Percentiles rank a stretch among this genome's conserved stretches.
Conservation (phyloP, 345 rosid species). For the Pelargonium nanum region DNA sequence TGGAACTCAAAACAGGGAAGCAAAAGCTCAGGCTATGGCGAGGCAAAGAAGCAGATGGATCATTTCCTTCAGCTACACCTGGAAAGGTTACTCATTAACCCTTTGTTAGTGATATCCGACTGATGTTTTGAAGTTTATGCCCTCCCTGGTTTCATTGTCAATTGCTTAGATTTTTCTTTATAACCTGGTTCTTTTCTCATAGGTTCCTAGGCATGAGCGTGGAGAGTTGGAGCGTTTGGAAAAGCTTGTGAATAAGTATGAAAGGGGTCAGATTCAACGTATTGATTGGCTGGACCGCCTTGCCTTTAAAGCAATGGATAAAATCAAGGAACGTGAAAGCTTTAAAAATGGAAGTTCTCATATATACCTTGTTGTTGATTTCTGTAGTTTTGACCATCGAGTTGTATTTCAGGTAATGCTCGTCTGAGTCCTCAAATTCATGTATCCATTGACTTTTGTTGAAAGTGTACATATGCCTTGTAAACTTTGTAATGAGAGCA, state of each 20-base stretch:
- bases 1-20: constrained; percentile 88
- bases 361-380: constrained; percentile 72
- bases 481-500: background rate
- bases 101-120: background rate
- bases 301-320: constrained; percentile 72
- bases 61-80: constrained; percentile 70
- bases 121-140: constrained; percentile 2
- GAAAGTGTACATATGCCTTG: background rate
- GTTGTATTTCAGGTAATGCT: constrained; percentile 82
- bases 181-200: constrained; percentile 3
- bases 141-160: background rate
- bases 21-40: constrained; percentile 93
- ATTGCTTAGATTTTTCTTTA: background rate
- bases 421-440: background rate
- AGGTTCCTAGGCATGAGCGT: constrained; percentile 89
- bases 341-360: constrained; percentile 56
- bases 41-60: constrained; percentile 88
- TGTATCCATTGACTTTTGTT: background rate
- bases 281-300: constrained; percentile 92
- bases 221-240: constrained; percentile 93
- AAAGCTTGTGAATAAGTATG: constrained; percentile 84
- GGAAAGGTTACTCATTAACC: constrained; percentile 70
- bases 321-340: constrained; percentile 70
- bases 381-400: constrained; percentile 87
- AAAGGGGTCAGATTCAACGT: constrained; percentile 77